Conservation (phyloP, 176 grass and related monocot genomes). For the Microstegium vimineum region DNA sequence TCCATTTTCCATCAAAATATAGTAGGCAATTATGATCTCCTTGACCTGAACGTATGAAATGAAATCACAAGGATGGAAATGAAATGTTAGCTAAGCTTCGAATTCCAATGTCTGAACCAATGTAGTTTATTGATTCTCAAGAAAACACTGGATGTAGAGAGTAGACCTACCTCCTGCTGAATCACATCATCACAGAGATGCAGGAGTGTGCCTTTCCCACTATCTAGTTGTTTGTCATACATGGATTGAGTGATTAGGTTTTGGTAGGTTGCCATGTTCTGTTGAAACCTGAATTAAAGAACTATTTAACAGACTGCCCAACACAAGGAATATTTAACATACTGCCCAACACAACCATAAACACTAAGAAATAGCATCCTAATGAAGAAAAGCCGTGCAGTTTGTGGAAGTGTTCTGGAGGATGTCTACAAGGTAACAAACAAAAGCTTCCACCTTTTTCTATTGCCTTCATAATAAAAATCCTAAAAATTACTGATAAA, state of each 20-base stretch:
- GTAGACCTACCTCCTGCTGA: conserved; percentile 79
- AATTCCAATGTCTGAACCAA: neutral
- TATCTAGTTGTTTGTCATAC: conserved; percentile 97
- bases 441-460: neutral
- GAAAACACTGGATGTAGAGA: neutral
- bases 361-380: neutral
- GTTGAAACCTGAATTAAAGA: conserved; percentile 66
- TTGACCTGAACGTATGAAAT: conserved; percentile 62
- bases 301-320: neutral
- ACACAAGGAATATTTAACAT: neutral
- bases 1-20: conserved; percentile 99
- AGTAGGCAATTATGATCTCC: conserved; percentile 97
- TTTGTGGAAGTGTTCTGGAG: neutral
- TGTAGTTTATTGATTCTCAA: too few species aligned
- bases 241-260: conserved; percentile 93
- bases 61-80: conserved; percentile 15
- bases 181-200: conserved; percentile 90
- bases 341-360: neutral
- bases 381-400: neutral
- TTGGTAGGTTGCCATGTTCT: conserved; percentile 88
- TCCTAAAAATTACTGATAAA: neutral
- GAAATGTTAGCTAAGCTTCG: neutral
- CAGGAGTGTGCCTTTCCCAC: conserved; percentile 81
- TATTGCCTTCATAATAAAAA: neutral
- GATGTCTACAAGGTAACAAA: neutral